A percentile compares a stretch with the other conserved stretches of the same genome.
Evolutionary conservation across 1,284 basidiomycete species (phyloP).

Genomic region (Dichomitus squalens): DNA sequence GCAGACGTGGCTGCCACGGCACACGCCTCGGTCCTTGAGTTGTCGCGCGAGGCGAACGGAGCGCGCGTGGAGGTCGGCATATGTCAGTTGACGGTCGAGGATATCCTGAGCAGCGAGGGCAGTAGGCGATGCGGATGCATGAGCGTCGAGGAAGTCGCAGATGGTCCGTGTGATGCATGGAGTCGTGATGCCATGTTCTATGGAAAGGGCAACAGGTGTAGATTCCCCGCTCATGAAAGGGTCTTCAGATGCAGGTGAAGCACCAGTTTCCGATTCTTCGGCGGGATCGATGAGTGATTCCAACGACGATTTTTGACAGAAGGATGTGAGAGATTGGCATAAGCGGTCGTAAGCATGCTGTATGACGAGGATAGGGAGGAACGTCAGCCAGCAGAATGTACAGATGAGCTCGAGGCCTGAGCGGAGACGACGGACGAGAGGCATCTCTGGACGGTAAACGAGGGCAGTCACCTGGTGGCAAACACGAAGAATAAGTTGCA

Average conservation of each 20-base stretch:
- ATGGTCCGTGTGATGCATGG: conserved; percentile 23
- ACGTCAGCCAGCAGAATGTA: not conserved
- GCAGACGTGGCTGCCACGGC: conserved; percentile 45
- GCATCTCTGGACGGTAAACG: too few relatives aligned
- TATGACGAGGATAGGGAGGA: not conserved
- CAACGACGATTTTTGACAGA: too few relatives aligned
- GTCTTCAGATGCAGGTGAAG: too few relatives aligned
- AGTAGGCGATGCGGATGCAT: conserved; percentile 40
- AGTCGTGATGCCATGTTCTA: not conserved
- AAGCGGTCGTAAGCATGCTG: too few relatives aligned
- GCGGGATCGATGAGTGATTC: not conserved
- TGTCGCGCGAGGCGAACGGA: conserved; percentile 45
- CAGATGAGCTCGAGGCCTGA: not conserved
- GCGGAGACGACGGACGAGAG: not conserved
- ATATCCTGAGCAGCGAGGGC: conserved; percentile 47
- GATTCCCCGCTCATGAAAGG: too few relatives aligned
- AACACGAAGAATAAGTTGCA: too few relatives aligned
- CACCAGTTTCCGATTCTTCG: too few relatives aligned
- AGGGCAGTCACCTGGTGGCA: too few relatives aligned
- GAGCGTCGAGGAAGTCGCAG: conserved; percentile 50
- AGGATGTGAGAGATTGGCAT: too few relatives aligned
- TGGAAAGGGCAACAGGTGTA: too few relatives aligned
- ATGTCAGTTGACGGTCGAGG: conserved; percentile 44
- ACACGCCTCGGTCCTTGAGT: conserved; percentile 42
- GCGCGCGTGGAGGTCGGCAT: conserved; percentile 44